Evolutionary conservation across 2,329 filamentous ascomycete species (phyloP).

Genomic region (Hansfordia pulvinata): DNA sequence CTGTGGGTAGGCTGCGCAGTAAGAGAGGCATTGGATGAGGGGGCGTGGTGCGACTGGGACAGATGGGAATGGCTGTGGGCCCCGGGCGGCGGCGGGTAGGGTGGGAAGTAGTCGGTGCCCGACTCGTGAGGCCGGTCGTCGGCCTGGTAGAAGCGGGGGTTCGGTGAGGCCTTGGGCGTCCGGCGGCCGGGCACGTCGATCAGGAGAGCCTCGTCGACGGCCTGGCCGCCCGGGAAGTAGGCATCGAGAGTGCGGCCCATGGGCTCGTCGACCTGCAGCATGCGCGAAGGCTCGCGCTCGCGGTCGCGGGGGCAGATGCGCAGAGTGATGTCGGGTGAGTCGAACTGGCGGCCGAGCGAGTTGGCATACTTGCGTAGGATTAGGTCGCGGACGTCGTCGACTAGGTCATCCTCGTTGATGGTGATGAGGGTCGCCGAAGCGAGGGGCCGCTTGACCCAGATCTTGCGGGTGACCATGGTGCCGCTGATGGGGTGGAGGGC

Average conservation of each 20-base stretch:
- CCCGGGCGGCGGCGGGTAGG: slow-evolving; percentile 11
- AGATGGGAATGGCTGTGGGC: slow-evolving; percentile 4
- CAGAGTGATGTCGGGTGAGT: slow-evolving; percentile 78
- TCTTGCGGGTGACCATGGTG: slow-evolving; percentile 58
- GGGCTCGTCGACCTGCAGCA: slow-evolving; percentile 74
- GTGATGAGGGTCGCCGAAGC: slow-evolving; percentile 79
- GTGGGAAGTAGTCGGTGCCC: slow-evolving; percentile 19
- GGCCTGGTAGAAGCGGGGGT: slow-evolving; percentile 16
- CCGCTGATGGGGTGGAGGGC: slow-evolving; percentile 23
- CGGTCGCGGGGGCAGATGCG: slow-evolving; percentile 62
- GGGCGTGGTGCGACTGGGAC: slow-evolving; percentile 11
- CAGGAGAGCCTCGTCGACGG: slow-evolving; percentile 74
- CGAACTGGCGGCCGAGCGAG: slow-evolving; percentile 76
- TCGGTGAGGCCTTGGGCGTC: slow-evolving; percentile 70
- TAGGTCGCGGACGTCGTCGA: slow-evolving; percentile 88
- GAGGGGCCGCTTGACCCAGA: slow-evolving; percentile 85
- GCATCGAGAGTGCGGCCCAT: slow-evolving; percentile 66
- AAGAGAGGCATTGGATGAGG: too few relatives aligned
- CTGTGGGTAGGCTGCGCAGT: slow-evolving; percentile 11
- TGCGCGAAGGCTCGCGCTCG: slow-evolving; percentile 43
- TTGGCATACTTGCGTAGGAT: slow-evolving; percentile 91
- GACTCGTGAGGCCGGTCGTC: slow-evolving; percentile 20
- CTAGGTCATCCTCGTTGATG: slow-evolving; percentile 76
- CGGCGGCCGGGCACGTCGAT: slow-evolving; percentile 72
- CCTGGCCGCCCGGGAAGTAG: slow-evolving; percentile 78